Base-by-base conservation (phyloP, 2,329 filamentous ascomycete genomes). In the Penicillium capsulatum region DNA sequence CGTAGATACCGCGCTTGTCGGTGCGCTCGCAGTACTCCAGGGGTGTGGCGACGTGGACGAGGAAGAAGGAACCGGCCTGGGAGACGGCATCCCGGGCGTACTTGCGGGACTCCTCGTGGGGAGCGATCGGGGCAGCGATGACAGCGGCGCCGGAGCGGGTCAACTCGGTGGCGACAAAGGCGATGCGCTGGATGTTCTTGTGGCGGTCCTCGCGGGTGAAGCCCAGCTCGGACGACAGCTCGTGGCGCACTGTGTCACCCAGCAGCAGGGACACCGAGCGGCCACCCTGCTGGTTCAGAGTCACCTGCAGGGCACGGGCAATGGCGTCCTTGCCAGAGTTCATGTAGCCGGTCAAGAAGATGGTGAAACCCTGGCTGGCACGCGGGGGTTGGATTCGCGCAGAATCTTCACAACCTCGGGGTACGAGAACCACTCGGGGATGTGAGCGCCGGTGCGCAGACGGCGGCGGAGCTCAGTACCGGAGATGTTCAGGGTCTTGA, bases 401-500 rank as follows among this genome's bases (percentile, higher is more conserved):
- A 98, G 84, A 34, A 97, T 92, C 69, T 82, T 83, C 71, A 98
- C 92, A 56, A 98, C 92, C 74, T 98, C 92, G 48, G 92, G 91
- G 76, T 98, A 98, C 20, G 92, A 97, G 79, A 98, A 98, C 92
- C 92, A 98, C 70, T 94, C 89, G 55, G 92, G 92, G 58, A 98
- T 98, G 57, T 94, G 88, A 58, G 86, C 86, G 56, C 92, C 92
- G 45, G 85, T 94, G 60, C 85, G 83, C 50, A 98, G 83, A 58
- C 92, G 86, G 61, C 85, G 80, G 62, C 92, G 90, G 60, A 98
- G 86, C 75, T 98, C 92, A 46, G 84, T 89, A 46, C 84, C 84
- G 26, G 83, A 89, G 67, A 91, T 91, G 73, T 91, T 87, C 54
- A 88, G 79, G 36, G 91, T 97, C 68, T 87, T 86, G 60, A 84